Conservation (phyloP, 2,329 filamentous ascomycete species). For the Scedosporium dehoogii region DNA sequence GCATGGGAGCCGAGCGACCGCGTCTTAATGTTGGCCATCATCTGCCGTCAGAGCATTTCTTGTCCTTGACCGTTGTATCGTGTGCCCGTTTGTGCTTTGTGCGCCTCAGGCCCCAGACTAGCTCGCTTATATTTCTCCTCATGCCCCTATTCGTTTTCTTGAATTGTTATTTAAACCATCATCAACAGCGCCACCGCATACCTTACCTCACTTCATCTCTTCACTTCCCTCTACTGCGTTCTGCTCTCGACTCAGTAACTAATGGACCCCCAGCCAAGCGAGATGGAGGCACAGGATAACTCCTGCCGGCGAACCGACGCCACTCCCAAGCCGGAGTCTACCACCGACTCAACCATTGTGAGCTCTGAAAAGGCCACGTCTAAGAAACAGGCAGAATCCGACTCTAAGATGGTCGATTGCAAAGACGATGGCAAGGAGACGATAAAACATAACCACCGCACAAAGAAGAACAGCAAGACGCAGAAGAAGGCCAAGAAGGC, state of each 20-base stretch:
- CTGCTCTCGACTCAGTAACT: neutral
- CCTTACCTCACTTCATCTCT: neutral
- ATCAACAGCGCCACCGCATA: too few relatives aligned
- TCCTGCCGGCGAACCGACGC: neutral
- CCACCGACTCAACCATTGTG: neutral
- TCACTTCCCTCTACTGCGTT: neutral
- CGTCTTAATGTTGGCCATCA: too few relatives aligned
- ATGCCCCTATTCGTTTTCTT: too few relatives aligned
- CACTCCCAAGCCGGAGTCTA: neutral
- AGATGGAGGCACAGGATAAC: neutral
- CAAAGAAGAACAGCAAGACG: neutral
- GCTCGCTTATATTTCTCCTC: too few relatives aligned
- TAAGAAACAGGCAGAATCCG: neutral
- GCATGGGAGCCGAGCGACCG: too few relatives aligned
- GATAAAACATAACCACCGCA: neutral
- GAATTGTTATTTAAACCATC: too few relatives aligned
- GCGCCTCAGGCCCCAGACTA: too few relatives aligned
- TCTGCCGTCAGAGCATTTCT: too few relatives aligned
- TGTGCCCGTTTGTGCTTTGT: too few relatives aligned
- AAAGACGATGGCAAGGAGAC: neutral
- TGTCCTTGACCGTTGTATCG: too few relatives aligned
- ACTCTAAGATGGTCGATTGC: neutral
- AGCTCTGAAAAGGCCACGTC: neutral
- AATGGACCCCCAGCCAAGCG: neutral
- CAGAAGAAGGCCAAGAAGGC: slow-evolving; percentile 2